A percentile compares a stretch with the other conserved stretches of the same genome.
Conservation (phyloP, 2,329 filamentous ascomycete species). For the Calonectria hongkongensis region DNA sequence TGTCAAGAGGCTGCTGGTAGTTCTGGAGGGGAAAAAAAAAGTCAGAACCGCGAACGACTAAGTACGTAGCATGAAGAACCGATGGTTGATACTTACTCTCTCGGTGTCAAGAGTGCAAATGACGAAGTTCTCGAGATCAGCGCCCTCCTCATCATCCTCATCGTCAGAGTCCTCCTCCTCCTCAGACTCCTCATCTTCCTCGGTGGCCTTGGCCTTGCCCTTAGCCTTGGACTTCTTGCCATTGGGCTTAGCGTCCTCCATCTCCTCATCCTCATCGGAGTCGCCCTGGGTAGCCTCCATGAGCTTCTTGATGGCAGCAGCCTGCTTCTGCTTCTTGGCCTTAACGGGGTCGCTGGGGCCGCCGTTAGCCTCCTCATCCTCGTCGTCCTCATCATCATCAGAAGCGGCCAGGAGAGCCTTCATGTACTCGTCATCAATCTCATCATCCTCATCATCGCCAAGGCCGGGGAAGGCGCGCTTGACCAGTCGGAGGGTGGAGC, state of each 20-base stretch:
- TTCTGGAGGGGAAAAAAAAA: conserved; percentile 71
- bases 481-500: conserved; percentile 93
- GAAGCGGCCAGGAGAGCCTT: conserved; percentile 69
- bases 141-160: conserved; percentile 75
- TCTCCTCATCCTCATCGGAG: conserved; percentile 80
- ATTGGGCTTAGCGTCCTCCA: conserved; percentile 81
- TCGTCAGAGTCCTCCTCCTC: conserved; percentile 77
- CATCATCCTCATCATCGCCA: conserved; percentile 76
- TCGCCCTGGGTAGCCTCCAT: conserved; percentile 79
- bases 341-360: conserved; percentile 94
- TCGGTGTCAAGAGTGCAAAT: conserved; percentile 96
- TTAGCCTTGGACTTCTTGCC: conserved; percentile 82
- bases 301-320: conserved; percentile 85
- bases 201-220: conserved; percentile 80
- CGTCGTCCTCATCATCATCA: conserved; percentile 72
- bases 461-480: conserved; percentile 79
- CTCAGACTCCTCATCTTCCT: conserved; percentile 75
- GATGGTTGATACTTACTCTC: conserved; percentile 76
- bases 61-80: not conserved
- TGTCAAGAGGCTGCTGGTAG: conserved; percentile 96
- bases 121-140: conserved; percentile 90
- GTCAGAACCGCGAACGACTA: conserved; percentile 51
- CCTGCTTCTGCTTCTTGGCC: conserved; percentile 89
- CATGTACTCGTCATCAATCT: conserved; percentile 81
- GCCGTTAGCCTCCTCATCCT: conserved; percentile 82